Evolutionary conservation across 257 asterid species (phyloP).

Genomic region (Nicotiana otophora): DNA sequence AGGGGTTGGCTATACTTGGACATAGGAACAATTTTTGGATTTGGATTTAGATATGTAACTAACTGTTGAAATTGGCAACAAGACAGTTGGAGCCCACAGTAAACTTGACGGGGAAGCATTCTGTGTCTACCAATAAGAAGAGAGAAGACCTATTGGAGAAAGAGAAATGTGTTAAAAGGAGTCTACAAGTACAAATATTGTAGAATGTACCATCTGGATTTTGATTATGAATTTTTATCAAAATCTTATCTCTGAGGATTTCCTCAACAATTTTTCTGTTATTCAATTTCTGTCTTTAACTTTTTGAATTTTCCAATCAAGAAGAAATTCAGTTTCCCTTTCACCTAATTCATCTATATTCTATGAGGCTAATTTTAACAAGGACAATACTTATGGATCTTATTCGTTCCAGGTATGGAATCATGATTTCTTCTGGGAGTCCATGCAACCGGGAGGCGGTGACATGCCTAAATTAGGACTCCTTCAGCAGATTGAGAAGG

Average conservation of each 20-base stretch:
- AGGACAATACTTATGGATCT: background rate
- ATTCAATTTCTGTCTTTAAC: background rate
- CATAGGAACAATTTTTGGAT: background rate
- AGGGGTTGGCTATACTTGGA: background rate
- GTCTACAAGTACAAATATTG: background rate
- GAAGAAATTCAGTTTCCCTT: background rate
- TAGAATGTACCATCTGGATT: background rate
- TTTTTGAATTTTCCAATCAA: background rate
- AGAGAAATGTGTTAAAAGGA: background rate
- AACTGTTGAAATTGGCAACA: background rate
- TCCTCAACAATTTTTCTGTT: background rate
- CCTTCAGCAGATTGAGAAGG: constrained; percentile 83
- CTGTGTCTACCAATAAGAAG: background rate
- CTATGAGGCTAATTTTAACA: background rate
- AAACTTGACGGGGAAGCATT: background rate
- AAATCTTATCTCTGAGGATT: background rate
- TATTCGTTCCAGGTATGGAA: constrained; percentile 68
- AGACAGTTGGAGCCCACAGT: background rate
- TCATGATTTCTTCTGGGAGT: constrained; percentile 96
- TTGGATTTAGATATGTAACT: background rate
- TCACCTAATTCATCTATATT: background rate
- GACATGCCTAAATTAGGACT: constrained; percentile 64
- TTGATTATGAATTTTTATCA: background rate
- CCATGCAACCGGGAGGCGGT: constrained; percentile 95
- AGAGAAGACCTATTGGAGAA: background rate